Conservation (phyloP, 768 basidiomycete species). For the Nevesoporus exiguus region DNA sequence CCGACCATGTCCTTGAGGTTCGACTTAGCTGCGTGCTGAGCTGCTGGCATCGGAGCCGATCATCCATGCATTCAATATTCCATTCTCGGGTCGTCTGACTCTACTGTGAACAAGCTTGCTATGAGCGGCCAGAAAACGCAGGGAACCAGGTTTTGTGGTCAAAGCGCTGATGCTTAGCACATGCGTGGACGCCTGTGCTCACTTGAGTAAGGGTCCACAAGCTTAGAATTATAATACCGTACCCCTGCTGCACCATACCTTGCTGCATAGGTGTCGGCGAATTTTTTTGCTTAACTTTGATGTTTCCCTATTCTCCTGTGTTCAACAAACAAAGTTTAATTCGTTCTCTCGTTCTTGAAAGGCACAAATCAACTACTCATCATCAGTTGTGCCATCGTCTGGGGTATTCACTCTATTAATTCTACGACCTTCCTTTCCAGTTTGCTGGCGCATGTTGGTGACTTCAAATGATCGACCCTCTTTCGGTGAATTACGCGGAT, state of each 20-base stretch:
- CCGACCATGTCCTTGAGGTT: too few relatives aligned
- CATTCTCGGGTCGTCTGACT: too few relatives aligned
- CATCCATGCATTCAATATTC: too few relatives aligned
- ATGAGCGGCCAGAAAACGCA: too few relatives aligned
- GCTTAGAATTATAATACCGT: slow-evolving; percentile 14
- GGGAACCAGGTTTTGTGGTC: too few relatives aligned
- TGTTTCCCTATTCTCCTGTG: slow-evolving; percentile 8
- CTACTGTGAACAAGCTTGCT: too few relatives aligned
- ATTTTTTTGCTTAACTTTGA: slow-evolving; percentile 18
- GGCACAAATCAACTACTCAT: slow-evolving; percentile 3
- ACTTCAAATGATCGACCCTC: slow-evolving; percentile 66
- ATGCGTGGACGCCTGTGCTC: slow-evolving; percentile 74
- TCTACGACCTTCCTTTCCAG: slow-evolving; percentile 56
- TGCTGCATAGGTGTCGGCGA: slow-evolving; percentile 3
- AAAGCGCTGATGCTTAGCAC: too few relatives aligned
- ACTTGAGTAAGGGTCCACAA: slow-evolving; percentile 51
- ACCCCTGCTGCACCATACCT: neutral
- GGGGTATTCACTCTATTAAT: slow-evolving; percentile 31
- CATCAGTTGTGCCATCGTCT: neutral
- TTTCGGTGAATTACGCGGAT: slow-evolving; percentile 63
- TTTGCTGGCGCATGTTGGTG: slow-evolving; percentile 75
- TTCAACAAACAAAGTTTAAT: slow-evolving; percentile 16
- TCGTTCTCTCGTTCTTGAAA: neutral
- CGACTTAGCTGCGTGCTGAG: too few relatives aligned
- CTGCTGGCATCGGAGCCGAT: too few relatives aligned